Base-by-base conservation (phyloP, 2,329 filamentous ascomycete genomes). In the Beauveria rudraprayagi region DNA sequence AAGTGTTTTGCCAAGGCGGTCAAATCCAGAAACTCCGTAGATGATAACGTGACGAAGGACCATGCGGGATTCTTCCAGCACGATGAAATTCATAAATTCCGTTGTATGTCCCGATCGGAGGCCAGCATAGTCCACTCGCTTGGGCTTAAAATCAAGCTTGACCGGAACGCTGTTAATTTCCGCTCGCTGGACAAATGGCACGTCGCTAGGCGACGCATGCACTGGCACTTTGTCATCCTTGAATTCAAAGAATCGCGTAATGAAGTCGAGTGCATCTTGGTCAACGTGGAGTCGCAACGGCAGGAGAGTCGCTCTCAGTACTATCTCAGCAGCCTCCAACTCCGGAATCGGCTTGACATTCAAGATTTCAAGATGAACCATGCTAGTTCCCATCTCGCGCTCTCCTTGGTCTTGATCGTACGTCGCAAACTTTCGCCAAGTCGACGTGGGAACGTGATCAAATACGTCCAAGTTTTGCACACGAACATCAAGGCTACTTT, bases 11-110 rank as follows among this genome's bases (percentile, higher is more conserved):
- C 94, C 92, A 2, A 99, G 81, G 55, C 90, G 87, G 66, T 97
- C 92, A 67, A 97, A 97, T 0, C 94, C 94, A 8, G 86, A 86
- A 1, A 96, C 84, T 30, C 95, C 94, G 67, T 97, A 97, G 41
- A 97, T 85, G 66, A 99, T 97, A 28, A 90, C 89, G 71, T 93
- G 92, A 14, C 90, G 85, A 58, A 99, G 82, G 7, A 89, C 84
- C 81, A 99, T 89, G 63, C 93, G 87, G 2, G 94, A 87, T 65
- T 90, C 88, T 67, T 99, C 94, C 1, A 99, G 83, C 16, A 93
- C 90, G 65, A 99, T 83, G 71, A 99, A 97, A 73, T 99, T 99
- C 92, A 97, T 97, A 69, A 99, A 96, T 72, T 99, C 94, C 0
- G 91, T 96, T 0, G 94, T 97, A 66, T 91, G 91, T 1, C 94